phyloP scores from a whole-genome alignment of 768 basidiomycete species.

The Phanerochaete sordida region DNA sequence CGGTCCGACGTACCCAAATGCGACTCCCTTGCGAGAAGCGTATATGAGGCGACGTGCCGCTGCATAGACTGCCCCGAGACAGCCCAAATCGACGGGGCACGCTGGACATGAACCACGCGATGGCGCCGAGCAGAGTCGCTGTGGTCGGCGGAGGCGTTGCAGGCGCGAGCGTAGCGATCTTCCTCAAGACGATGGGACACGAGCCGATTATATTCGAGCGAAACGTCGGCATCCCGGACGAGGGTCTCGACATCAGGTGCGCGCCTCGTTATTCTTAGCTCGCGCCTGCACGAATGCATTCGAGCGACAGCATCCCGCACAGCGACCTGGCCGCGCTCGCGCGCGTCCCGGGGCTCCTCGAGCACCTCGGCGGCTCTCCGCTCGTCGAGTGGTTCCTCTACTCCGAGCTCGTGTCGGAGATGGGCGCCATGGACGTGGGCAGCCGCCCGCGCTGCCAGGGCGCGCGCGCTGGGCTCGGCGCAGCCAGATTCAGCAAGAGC shows the following conservation, averaged over 20 bases:
- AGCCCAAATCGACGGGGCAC: too few relatives aligned
- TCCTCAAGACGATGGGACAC: conserved; percentile 5
- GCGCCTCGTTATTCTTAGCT: background rate
- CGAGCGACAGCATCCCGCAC: conserved; percentile 2
- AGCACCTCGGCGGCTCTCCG: background rate
- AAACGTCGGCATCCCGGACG: conserved; percentile 11
- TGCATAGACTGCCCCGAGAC: too few relatives aligned
- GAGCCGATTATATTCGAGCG: conserved; percentile 4
- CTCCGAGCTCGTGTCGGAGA: conserved; percentile 11
- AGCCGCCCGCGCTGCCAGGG: background rate
- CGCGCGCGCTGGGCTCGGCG: background rate
- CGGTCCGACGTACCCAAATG: too few relatives aligned
- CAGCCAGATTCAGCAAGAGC: conserved; percentile 22
- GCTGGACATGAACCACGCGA: too few relatives aligned
- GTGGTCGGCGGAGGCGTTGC: conserved; percentile 2
- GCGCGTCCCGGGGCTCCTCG: conserved; percentile 8
- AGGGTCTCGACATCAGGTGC: conserved; percentile 30
- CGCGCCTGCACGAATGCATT: background rate
- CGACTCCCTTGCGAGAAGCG: too few relatives aligned
- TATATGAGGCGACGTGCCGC: too few relatives aligned
- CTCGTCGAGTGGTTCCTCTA: background rate
- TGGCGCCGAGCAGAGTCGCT: too few relatives aligned
- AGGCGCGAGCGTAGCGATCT: background rate
- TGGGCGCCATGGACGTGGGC: background rate
- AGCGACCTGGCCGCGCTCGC: conserved; percentile 4